Conservation (phyloP, 495 filamentous ascomycete species). For the Monascus purpureus region DNA sequence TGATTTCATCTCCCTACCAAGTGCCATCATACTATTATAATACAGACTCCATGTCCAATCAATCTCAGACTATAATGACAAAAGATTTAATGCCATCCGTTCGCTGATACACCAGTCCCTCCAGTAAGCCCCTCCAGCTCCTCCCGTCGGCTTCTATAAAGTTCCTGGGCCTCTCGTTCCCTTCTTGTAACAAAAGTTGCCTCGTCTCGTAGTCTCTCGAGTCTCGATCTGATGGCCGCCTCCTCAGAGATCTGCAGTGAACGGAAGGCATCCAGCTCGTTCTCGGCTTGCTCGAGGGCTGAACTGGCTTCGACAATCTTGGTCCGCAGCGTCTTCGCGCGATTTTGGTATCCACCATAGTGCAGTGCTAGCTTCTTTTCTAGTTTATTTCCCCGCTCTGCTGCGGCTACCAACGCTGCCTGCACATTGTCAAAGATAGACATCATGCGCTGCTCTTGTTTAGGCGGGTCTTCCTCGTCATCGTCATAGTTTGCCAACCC, state of each 20-base stretch:
- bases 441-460: conserved; percentile 36
- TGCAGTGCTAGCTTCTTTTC: conserved; percentile 89
- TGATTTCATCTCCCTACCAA: no score
- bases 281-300: conserved; percentile 58
- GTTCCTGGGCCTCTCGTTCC: conserved; percentile 82
- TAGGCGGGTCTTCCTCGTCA: conserved; percentile 31
- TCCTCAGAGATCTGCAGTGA: conserved; percentile 67
- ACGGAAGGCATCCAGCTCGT: conserved; percentile 60
- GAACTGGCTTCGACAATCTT: conserved; percentile 71
- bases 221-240: conserved; percentile 52
- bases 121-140: conserved; percentile 55
- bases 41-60: no score
- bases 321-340: conserved; percentile 61
- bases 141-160: conserved; percentile 59
- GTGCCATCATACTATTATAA: no score
- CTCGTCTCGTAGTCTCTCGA: conserved; percentile 69
- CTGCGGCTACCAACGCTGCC: conserved; percentile 52
- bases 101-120: conserved; percentile 20
- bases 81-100: conserved; percentile 29
- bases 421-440: conserved; percentile 43
- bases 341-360: conserved; percentile 81
- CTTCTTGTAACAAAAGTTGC: conserved; percentile 68
- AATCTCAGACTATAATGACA: no score
- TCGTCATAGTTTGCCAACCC: conserved; percentile 71
- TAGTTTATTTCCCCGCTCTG: conserved; percentile 66